Evolutionary conservation across 345 rosid species (phyloP).

Genomic region (Moricandia moricandioides): DNA sequence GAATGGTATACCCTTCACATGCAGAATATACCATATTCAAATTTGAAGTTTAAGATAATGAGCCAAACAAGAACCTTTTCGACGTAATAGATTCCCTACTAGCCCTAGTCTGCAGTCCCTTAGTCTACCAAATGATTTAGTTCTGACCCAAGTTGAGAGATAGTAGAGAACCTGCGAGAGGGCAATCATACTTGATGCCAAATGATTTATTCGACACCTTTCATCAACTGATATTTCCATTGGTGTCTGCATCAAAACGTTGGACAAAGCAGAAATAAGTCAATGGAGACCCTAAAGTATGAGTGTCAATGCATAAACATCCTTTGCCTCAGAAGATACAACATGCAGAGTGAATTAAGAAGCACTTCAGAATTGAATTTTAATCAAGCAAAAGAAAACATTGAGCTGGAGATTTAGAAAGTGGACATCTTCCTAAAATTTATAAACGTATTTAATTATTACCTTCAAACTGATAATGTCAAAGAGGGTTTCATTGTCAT

Average conservation of each 20-base stretch:
- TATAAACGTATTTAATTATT: constrained; percentile 15
- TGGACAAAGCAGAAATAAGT: constrained; percentile 24
- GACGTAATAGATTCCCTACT: background rate
- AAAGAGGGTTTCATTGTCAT: constrained; percentile 95
- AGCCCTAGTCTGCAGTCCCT: constrained; percentile 9
- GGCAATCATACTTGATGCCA: constrained; percentile 79
- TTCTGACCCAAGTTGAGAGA: constrained; percentile 7
- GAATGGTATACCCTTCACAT: constrained; percentile 82
- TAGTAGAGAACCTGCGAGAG: constrained; percentile 64
- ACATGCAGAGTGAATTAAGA: background rate
- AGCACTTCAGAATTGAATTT: background rate
- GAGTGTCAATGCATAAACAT: constrained; percentile 1
- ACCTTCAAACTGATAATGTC: constrained; percentile 89
- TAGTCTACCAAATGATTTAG: constrained; percentile 1
- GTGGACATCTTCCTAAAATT: background rate
- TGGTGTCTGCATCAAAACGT: constrained; percentile 59
- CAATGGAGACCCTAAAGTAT: background rate
- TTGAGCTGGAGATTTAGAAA: background rate
- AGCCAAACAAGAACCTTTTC: background rate
- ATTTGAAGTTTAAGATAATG: background rate
- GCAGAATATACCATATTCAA: background rate
- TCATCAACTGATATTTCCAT: constrained; percentile 66
- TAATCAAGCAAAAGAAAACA: constrained; percentile 2
- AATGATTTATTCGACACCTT: constrained; percentile 85
- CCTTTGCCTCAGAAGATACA: background rate